These are phyloP conservation scores for Teunomyces kruisii DNA, from an alignment of 805 yeast species.

Conservation along the genomic window DNA sequence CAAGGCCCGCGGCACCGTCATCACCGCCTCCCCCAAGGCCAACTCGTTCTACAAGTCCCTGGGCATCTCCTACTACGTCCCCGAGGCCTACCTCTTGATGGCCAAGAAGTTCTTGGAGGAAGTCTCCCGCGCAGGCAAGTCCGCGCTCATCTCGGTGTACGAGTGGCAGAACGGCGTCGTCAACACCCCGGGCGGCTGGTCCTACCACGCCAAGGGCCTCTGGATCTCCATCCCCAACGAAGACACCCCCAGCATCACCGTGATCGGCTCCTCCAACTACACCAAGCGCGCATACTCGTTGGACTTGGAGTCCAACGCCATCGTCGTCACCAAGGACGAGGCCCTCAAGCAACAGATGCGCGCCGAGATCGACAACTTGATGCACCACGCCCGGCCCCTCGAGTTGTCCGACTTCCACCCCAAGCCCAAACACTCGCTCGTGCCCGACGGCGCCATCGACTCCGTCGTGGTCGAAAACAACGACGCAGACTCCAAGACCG, in stretches of 20 bases:
- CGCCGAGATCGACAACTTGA: slow-evolving; percentile 61
- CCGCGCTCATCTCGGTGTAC: slow-evolving; percentile 50
- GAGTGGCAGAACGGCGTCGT: slow-evolving; percentile 92
- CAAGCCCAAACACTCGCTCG: not conserved
- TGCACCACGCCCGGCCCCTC: slow-evolving; percentile 51
- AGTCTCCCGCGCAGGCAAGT: slow-evolving; percentile 42
- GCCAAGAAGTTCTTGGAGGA: slow-evolving; percentile 66
- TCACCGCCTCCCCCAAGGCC: slow-evolving; percentile 92
- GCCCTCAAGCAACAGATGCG: slow-evolving; percentile 57
- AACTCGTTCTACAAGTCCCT: slow-evolving; percentile 86
- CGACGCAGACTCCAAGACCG: not conserved
- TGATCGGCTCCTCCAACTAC: slow-evolving; percentile 91
- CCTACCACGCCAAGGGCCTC: slow-evolving; percentile 95
- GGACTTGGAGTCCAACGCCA: slow-evolving; percentile 86
- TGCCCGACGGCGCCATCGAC: not conserved
- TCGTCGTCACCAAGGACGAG: slow-evolving; percentile 69
- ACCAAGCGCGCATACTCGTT: slow-evolving; percentile 84
- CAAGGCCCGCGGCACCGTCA: slow-evolving; percentile 63
- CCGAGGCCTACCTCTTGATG: slow-evolving; percentile 80
- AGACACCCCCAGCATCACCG: slow-evolving; percentile 64
- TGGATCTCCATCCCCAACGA: slow-evolving; percentile 72
- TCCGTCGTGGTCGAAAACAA: slow-evolving; percentile 7
- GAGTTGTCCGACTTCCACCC: slow-evolving; percentile 56
- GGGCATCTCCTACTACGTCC: slow-evolving; percentile 79
- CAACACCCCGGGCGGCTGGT: slow-evolving; percentile 85